phyloP scores from a whole-genome alignment of 768 basidiomycete species.

The Antrodiella citrinella region DNA sequence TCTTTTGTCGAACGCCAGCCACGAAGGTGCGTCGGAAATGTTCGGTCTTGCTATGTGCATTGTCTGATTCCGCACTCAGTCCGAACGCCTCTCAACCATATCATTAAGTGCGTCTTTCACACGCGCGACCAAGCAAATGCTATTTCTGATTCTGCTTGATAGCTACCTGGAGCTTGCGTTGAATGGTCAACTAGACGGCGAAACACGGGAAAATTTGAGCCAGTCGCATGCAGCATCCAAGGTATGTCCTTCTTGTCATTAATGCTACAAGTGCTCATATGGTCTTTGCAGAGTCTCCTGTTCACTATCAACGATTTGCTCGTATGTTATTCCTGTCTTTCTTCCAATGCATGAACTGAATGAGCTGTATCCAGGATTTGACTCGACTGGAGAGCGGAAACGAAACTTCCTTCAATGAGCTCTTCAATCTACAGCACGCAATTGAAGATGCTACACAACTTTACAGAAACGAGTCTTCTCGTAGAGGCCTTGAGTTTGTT shows the following conservation, averaged over 20 bases:
- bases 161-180: constrained; percentile 78
- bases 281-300: constrained; percentile 42
- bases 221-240: constrained; percentile 73
- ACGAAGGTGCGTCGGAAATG: constrained; percentile 50
- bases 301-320: constrained; percentile 82
- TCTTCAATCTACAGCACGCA: constrained; percentile 54
- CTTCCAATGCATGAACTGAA: too few relatives aligned
- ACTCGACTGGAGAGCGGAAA: constrained; percentile 71
- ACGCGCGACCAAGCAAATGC: too few relatives aligned
- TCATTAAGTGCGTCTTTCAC: constrained; percentile 61
- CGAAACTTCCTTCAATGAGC: constrained; percentile 69
- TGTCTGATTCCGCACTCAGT: too few relatives aligned
- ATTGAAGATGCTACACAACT: constrained; percentile 56
- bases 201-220: constrained; percentile 67
- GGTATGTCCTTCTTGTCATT: too few relatives aligned
- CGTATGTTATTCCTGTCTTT: constrained; percentile 22
- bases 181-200: constrained; percentile 61
- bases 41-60: constrained; percentile 1
- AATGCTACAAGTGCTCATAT: not conserved
- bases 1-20: constrained; percentile 72
- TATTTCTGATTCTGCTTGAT: not conserved
- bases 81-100: constrained; percentile 72
- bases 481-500: constrained; percentile 51
- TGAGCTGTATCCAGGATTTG: constrained; percentile 53
- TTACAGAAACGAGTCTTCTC: constrained; percentile 58